Evolutionary conservation across 139 green algal species (phyloP), one percentile per base, ranked within the genome.

Genomic region (Deuterostichococcus epilithicus): DNA sequence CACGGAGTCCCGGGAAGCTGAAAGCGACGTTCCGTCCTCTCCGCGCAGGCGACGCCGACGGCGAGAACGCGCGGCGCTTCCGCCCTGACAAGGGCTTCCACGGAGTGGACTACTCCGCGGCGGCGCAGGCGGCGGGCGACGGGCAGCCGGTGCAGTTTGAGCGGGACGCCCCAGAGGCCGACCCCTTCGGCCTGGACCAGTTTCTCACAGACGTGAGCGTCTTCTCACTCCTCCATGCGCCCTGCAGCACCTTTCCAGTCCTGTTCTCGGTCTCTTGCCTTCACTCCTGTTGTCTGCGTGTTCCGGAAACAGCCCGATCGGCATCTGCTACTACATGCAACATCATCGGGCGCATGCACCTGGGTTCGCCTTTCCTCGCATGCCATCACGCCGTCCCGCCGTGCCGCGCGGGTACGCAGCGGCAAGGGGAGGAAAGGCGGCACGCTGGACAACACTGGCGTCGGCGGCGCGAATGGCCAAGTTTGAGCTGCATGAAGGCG

Each of bases 101-200:
- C 0, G 91, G 91, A 1, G 89, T 84, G 28, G 90, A 91, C 74
- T 86, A 88, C 59, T 68, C 72, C 8, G 72, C 78, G 18, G 86
- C 78, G 28, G 74, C 45, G 33, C 83, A 82, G 66, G 81, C 77
- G 47, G 68, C 52, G 58, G 78, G 26, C 37, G 82, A 71, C 32
- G 79, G 76, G 60, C 80, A 77, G 26, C 87, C 90, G 5, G 84
- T 97, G 59, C 86, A 98, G 86, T 99, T 98, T 84, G 95, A 98
- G 88, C 83, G 70, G 73, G 84, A 92, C 35, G 83, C 83, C 65
- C 59, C 73, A 23, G 93, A 97, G 84, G 93, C 87, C 0, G 95
- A 99, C 86, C 94, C 93, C 3, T 99, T 99, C 82, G 95, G 95
- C 6, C 83, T 99, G 80, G 95, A 98, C 74, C 80, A 92, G 76